These are phyloP conservation scores for Aspergillus vadensis DNA, from an alignment of 2,329 filamentous ascomycete genomes.

Conservation along the genomic window DNA sequence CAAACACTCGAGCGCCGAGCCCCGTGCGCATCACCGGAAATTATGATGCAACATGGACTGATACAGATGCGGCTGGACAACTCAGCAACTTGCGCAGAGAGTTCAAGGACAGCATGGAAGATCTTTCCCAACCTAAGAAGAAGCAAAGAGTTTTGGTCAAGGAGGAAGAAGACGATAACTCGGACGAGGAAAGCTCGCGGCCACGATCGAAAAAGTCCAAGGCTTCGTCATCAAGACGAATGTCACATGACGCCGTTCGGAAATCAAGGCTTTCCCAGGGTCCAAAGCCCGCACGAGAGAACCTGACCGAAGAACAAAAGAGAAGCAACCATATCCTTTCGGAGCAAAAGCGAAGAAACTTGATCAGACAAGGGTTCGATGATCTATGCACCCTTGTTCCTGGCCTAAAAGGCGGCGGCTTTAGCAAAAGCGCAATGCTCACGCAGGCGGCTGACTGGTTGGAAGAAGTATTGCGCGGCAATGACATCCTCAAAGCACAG, in stretches of 20 bases:
- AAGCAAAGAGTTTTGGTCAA: constrained; percentile 36
- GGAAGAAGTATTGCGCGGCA: constrained; percentile 70
- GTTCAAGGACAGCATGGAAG: constrained; percentile 25
- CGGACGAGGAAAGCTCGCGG: constrained; percentile 36
- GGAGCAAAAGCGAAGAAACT: constrained; percentile 80
- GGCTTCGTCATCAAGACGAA: constrained; percentile 40
- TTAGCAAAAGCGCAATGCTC: constrained; percentile 81
- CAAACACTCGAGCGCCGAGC: constrained; percentile 62
- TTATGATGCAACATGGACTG: constrained; percentile 20
- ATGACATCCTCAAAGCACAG: constrained; percentile 60
- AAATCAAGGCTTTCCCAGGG: constrained; percentile 34
- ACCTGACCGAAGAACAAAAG: constrained; percentile 76
- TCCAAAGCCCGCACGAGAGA: constrained; percentile 53
- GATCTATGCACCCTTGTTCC: constrained; percentile 78
- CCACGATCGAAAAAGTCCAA: constrained; percentile 54
- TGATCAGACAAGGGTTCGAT: constrained; percentile 81
- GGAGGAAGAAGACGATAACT: constrained; percentile 44
- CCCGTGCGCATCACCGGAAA: constrained; percentile 43
- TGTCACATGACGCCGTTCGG: constrained; percentile 42
- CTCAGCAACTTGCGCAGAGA: constrained; percentile 17
- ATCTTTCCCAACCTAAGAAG: constrained; percentile 34
- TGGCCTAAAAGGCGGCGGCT: constrained; percentile 69
- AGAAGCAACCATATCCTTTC: constrained; percentile 83
- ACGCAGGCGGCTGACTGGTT: constrained; percentile 75
- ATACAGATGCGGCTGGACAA: constrained; percentile 11